Evolutionary conservation across 345 rosid species (phyloP), one percentile per base, ranked within the genome.

Genomic region (Arabis alpina): DNA sequence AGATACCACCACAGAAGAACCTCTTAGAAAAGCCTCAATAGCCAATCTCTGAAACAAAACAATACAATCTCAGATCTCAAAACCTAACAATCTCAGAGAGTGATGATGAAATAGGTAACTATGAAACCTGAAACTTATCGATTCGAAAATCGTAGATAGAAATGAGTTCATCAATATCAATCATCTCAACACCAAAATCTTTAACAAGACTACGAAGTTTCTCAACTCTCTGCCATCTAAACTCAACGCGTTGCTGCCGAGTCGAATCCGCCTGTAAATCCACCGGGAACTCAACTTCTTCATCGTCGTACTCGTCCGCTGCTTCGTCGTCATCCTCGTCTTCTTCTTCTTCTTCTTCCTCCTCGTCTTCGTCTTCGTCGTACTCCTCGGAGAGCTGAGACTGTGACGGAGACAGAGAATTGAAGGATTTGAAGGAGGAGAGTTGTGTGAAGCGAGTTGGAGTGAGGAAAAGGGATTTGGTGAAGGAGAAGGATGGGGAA

Each of bases 111-210:
- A n/a, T n/a, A n/a, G n/a, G n/a, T n/a, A n/a, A n/a, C n/a, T n/a
- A n/a, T n/a, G n/a, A 19, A 71, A 93, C 98, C 96, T 93, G 98
- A 74, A 93, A 93, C 78, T 89, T 91, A 57, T 93, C 98, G 40
- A 93, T 85, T 30, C 96, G 94, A 51, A 91, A 91, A 79, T 89
- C 88, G 68, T 91, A 89, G 55, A 89, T 70, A 10, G 89, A 87
- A 30, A 96, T 75, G 63, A 93, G 96, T 68, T 88, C 90, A 61
- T 91, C 82, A 8, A 82, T 85, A 67, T 87, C 96, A 42, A 93
- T 86, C 77, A 91, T 82, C 47, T 87, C 91, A 9, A 72, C 77
- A 28, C 97, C 97, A 56, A 86, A 85, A 79, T 85, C 85, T 61
- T 79, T 63, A 11, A 91, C 96, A 63, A 84, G 85, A 10, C 73